Evolutionary conservation across 306 rosid species (phyloP), one percentile per base, ranked within the genome.

Genomic region (Corylus avellana): DNA sequence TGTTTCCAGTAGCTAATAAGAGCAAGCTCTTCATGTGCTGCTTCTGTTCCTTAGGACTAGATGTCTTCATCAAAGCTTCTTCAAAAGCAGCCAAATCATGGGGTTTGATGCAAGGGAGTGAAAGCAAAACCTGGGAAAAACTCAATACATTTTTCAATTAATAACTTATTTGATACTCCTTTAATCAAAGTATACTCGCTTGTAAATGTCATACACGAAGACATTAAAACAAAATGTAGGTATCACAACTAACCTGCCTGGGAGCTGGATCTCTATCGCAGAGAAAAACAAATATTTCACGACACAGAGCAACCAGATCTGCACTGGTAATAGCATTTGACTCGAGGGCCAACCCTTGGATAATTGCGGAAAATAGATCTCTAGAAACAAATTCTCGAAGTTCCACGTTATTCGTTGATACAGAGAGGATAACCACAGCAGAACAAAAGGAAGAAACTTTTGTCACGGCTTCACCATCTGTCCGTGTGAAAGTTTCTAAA

Each of bases 31-130:
- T 96, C 97, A 93, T 85, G 87, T 59, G 94, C 80, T 89, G 98
- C 82, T 91, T 96, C 84, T 96, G 99, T 75, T 96, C 98, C 91
- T 90, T 96, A 55, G 94, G 91, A 86, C 99, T 96, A 47, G 84
- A 85, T 9, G 98, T 96, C 91, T 91, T 96, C 1, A 85, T 80
- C 81, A 91, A 87, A 82, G 98, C 94, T 80, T 96, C 99, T 85
- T 93, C 99, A 81, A 93, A 93, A 32, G 98, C 96, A 78, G n/a
- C 78, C 77, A 93, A 86, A 88, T 96, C 98, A 10, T 87, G 91
- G 63, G 85, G 92, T 42, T 86, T 86, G 81, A 96, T 88, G 62
- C 49, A 86, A 62, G 97, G 99, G 81, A 96, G 97, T 14, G 96
- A 90, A 70, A 90, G 85, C 92, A 96, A 78, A 83, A 93, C 79